phyloP scores from a whole-genome alignment of 1,284 basidiomycete species.

The Bjerkandera adusta region DNA sequence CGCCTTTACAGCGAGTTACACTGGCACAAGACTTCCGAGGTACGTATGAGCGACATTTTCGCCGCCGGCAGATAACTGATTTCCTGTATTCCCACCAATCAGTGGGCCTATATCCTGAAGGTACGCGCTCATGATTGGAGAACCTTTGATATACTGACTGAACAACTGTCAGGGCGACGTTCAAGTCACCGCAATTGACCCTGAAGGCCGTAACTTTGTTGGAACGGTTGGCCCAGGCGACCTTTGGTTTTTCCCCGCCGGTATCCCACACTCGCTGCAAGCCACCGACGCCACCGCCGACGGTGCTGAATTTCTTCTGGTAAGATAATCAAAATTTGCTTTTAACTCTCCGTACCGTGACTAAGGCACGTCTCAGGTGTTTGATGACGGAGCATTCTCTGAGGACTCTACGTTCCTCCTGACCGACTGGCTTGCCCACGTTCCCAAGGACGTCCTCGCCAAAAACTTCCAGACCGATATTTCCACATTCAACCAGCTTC shows the following conservation, averaged over 20 bases:
- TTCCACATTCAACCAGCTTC: slow-evolving; percentile 56
- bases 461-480: slow-evolving; percentile 66
- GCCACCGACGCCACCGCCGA: slow-evolving; percentile 52
- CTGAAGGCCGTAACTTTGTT: slow-evolving; percentile 61
- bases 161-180: slow-evolving; percentile 46
- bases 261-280: slow-evolving; percentile 55
- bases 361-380: slow-evolving; percentile 41
- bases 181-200: slow-evolving; percentile 61
- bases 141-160: neutral
- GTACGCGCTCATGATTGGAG: neutral
- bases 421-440: slow-evolving; percentile 67
- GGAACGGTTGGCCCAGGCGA: slow-evolving; percentile 44
- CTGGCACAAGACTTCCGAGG: slow-evolving; percentile 67
- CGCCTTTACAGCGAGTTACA: slow-evolving; percentile 74
- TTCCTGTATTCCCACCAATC: no score
- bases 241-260: slow-evolving; percentile 69
- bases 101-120: slow-evolving; percentile 14
- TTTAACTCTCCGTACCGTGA: neutral
- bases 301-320: slow-evolving; percentile 70
- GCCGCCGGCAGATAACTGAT: neutral
- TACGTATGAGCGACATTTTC: slow-evolving; percentile 22
- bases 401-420: slow-evolving; percentile 71
- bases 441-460: slow-evolving; percentile 60
- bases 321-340: slow-evolving; percentile 23
- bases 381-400: slow-evolving; percentile 64